Conservation (phyloP, 1,139 yeast species). For the Komagataea norvegica region DNA sequence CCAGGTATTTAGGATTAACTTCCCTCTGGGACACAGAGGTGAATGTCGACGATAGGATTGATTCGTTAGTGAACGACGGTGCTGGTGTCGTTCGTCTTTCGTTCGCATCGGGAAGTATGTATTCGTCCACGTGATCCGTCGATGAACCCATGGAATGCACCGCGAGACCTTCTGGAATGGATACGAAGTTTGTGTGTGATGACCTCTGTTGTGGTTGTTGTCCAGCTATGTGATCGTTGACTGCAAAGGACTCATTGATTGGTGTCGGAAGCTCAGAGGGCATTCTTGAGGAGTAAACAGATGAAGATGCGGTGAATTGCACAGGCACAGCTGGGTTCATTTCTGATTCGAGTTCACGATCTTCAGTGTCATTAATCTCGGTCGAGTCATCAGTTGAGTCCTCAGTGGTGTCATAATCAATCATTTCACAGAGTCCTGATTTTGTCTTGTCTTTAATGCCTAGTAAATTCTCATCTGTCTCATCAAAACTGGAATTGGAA, state of each 20-base stretch:
- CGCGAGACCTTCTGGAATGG: slow-evolving; percentile 13
- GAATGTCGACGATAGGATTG: slow-evolving; percentile 48
- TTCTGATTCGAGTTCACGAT: slow-evolving; percentile 4
- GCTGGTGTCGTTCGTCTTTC: slow-evolving; percentile 26
- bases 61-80: slow-evolving; percentile 30
- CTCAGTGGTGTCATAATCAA: slow-evolving; percentile 11
- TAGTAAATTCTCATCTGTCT: slow-evolving; percentile 13
- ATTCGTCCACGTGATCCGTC: slow-evolving; percentile 9
- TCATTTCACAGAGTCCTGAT: slow-evolving; percentile 6
- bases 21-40: slow-evolving; percentile 80
- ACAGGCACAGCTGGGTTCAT: neutral
- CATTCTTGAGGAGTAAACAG: slow-evolving; percentile 9
- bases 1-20: slow-evolving; percentile 54
- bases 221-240: slow-evolving; percentile 7
- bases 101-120: slow-evolving; percentile 22
- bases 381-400: slow-evolving; percentile 1
- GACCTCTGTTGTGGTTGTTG: neutral
- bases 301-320: slow-evolving; percentile 9
- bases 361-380: slow-evolving; percentile 5
- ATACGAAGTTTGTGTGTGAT: slow-evolving; percentile 4
- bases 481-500: slow-evolving; percentile 16
- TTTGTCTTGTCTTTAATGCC: neutral
- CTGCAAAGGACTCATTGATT: slow-evolving; percentile 12
- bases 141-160: slow-evolving; percentile 8
- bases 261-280: slow-evolving; percentile 20